phyloP scores from a whole-genome alignment of 352 stramenopile species.

The Albugo laibachii region DNA sequence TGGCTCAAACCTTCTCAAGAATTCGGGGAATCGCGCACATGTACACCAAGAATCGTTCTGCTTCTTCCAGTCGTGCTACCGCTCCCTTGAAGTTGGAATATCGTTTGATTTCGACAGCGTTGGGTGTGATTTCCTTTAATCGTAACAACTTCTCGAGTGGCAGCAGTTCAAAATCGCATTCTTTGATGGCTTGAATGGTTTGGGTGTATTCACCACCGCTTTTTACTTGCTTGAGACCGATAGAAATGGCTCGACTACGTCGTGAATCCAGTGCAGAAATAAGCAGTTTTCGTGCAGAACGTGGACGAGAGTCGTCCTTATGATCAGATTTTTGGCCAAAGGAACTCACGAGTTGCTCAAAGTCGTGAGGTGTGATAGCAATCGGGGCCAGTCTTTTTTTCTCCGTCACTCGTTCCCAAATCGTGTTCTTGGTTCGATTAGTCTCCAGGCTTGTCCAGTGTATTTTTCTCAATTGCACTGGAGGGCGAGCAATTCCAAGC shows the following conservation, averaged over 20 bases:
- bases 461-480: conserved; percentile 33
- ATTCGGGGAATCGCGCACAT: conserved; percentile 50
- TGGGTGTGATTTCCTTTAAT: conserved; percentile 48
- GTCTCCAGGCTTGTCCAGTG: conserved; percentile 59
- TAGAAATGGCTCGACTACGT: conserved; percentile 64
- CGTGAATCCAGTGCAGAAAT: conserved; percentile 50
- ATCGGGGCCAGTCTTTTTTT: conserved; percentile 47
- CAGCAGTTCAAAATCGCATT: conserved; percentile 40
- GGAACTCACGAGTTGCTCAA: conserved; percentile 27
- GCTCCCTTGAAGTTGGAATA: conserved; percentile 48
- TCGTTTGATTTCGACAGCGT: conserved; percentile 35
- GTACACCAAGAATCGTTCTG: conserved; percentile 47
- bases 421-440: conserved; percentile 31
- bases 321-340: conserved; percentile 19
- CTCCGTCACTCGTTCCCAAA: conserved; percentile 47
- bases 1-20: conserved; percentile 35
- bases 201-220: conserved; percentile 17
- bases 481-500: no score
- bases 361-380: conserved; percentile 43
- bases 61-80: conserved; percentile 19
- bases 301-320: neutral
- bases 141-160: conserved; percentile 32
- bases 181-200: conserved; percentile 23
- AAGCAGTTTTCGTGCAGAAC: neutral
- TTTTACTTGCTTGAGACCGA: conserved; percentile 64